These are phyloP conservation scores for Trametes pubescens DNA, from an alignment of 1,284 basidiomycete genomes.

Conservation along the genomic window DNA sequence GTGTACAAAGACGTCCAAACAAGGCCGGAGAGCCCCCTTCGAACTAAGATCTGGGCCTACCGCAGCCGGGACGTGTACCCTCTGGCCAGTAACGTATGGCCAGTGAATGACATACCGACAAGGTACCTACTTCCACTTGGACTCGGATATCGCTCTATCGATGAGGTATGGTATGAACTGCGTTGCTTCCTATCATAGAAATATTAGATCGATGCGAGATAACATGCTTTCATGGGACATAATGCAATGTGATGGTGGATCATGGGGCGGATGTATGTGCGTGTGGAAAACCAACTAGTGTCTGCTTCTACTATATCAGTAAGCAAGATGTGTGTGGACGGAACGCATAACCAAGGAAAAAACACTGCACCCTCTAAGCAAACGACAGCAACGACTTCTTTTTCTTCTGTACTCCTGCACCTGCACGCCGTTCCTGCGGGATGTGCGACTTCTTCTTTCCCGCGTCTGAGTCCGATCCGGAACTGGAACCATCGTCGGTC, in stretches of 20 bases:
- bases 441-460: constrained; percentile 58
- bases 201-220: not conserved
- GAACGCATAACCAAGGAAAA: not conserved
- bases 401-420: constrained; percentile 45
- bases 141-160: too few relatives aligned
- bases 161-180: too few relatives aligned
- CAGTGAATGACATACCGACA: too few relatives aligned
- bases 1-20: not conserved
- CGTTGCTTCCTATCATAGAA: not conserved
- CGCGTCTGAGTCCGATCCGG: constrained; percentile 50
- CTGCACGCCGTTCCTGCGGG: constrained; percentile 63
- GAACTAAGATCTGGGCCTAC: too few relatives aligned
- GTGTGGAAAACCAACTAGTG: not conserved
- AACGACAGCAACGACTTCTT: constrained; percentile 31
- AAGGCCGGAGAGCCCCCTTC: not conserved
- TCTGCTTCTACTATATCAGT: constrained; percentile 11
- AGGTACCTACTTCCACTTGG: too few relatives aligned
- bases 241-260: constrained; percentile 23
- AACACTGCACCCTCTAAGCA: not conserved
- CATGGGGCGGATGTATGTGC: constrained; percentile 60
- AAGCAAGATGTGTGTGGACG: not conserved
- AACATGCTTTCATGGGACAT: not conserved
- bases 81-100: too few relatives aligned
- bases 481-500: constrained; percentile 48
- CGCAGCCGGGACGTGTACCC: too few relatives aligned